Percentiles rank a stretch among this genome's conserved stretches.
Evolutionary conservation across 2,329 filamentous ascomycete genomes (phyloP).

Genomic region (Nannizzia gypsea): DNA sequence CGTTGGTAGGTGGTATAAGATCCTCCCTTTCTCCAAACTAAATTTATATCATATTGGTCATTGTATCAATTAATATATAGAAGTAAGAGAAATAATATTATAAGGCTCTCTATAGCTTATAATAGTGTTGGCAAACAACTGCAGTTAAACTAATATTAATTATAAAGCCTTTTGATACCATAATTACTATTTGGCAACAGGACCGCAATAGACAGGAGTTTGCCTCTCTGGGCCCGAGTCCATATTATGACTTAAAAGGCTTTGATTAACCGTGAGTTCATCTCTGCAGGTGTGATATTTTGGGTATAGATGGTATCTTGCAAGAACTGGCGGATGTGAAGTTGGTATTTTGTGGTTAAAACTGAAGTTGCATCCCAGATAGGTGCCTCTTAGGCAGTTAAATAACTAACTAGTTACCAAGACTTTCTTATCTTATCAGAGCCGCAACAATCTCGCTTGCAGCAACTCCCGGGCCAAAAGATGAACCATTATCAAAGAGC

Average conservation of each 20-base stretch:
- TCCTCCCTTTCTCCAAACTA: too few species aligned
- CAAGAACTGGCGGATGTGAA: not conserved
- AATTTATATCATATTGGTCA: too few species aligned
- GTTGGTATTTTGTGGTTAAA: not conserved
- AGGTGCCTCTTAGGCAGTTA: too few species aligned
- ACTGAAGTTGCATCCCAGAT: not conserved
- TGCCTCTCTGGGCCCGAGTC: not conserved
- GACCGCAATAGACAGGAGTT: too few species aligned
- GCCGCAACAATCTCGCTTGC: not conserved
- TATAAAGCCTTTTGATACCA: too few species aligned
- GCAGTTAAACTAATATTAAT: too few species aligned
- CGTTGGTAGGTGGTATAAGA: too few species aligned
- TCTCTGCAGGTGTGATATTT: not conserved
- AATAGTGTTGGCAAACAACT: too few species aligned
- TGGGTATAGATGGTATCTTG: not conserved
- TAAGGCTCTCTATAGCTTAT: too few species aligned
- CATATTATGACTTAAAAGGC: not conserved
- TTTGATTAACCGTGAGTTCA: not conserved
- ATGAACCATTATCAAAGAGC: not conserved
- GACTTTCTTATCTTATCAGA: slow-evolving; percentile 2
- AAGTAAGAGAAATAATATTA: too few species aligned
- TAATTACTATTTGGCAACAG: too few species aligned
- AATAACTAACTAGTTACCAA: not conserved
- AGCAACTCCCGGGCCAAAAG: not conserved
- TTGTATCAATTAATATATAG: too few species aligned